phyloP scores from a whole-genome alignment of 2,329 filamentous ascomycete species.

The Fusarium sp. region DNA sequence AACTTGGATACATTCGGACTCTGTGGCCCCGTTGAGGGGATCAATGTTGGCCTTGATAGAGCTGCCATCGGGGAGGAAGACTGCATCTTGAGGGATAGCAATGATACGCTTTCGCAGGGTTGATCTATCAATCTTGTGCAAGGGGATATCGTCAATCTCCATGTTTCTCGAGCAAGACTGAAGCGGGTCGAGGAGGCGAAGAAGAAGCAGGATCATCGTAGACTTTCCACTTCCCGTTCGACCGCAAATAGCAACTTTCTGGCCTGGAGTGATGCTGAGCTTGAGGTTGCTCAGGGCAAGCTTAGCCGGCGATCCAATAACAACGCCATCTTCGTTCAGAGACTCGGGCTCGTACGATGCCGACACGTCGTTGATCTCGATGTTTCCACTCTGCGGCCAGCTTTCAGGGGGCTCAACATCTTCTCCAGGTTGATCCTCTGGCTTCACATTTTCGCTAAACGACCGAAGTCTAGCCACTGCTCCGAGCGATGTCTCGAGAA shows the following conservation, averaged over 20 bases:
- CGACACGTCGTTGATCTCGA: conserved; percentile 49
- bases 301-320: neutral
- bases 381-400: conserved; percentile 49
- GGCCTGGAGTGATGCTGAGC: conserved; percentile 46
- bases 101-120: conserved; percentile 61
- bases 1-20: conserved; percentile 49
- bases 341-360: conserved; percentile 47
- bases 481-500: conserved; percentile 39
- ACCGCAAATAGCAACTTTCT: conserved; percentile 53
- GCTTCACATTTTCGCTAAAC: conserved; percentile 41
- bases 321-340: neutral
- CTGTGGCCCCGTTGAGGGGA: conserved; percentile 48
- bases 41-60: conserved; percentile 59
- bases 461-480: conserved; percentile 40
- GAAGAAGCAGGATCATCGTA: conserved; percentile 53
- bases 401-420: conserved; percentile 28
- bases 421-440: conserved; percentile 38
- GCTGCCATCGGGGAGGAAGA: conserved; percentile 61
- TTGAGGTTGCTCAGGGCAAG: conserved; percentile 45
- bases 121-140: conserved; percentile 54
- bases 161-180: conserved; percentile 45
- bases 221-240: conserved; percentile 60
- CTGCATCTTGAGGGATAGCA: conserved; percentile 65
- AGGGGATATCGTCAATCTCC: conserved; percentile 56
- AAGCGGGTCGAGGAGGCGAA: conserved; percentile 56